These are phyloP conservation scores for Coemansia sp. DNA, from an alignment of 192 early-diverging fungal species.

Conservation along the genomic window DNA sequence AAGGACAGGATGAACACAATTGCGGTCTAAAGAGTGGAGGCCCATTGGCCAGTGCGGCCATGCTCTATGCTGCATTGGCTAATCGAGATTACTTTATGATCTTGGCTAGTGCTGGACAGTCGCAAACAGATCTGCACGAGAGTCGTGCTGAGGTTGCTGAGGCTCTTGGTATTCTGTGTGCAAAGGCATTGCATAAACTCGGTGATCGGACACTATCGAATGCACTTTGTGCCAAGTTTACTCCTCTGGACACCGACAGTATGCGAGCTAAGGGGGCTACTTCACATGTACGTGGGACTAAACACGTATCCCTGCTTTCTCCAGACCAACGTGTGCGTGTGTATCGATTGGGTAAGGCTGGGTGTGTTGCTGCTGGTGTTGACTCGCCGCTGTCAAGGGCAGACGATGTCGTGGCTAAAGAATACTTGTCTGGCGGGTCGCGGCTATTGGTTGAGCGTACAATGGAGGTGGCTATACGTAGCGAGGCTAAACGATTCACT, in stretches of 20 bases:
- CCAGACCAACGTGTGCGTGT: constrained; percentile 38
- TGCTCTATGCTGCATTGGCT: constrained; percentile 37
- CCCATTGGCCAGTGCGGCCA: constrained; percentile 35
- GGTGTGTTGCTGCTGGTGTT: constrained; percentile 9
- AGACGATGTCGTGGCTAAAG: background rate
- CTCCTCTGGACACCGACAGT: constrained; percentile 27
- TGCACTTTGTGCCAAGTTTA: constrained; percentile 40
- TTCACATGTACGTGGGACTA: constrained; percentile 6
- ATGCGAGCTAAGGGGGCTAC: constrained; percentile 3
- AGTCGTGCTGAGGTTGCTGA: constrained; percentile 42
- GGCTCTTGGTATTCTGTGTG: constrained; percentile 33
- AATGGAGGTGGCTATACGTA: constrained; percentile 33
- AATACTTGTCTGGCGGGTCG: constrained; percentile 29
- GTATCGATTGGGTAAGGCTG: constrained; percentile 29
- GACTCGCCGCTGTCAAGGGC: constrained; percentile 4
- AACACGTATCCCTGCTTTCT: constrained; percentile 40
- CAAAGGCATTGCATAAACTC: constrained; percentile 34
- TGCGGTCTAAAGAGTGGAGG: constrained; percentile 3
- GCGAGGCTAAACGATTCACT: constrained; percentile 39
- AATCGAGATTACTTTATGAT: constrained; percentile 42
- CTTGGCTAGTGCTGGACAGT: constrained; percentile 36
- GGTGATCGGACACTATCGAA: constrained; percentile 12
- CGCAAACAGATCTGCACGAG: constrained; percentile 38
- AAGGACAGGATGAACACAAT: background rate
- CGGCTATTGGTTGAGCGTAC: constrained; percentile 25